Evolutionary conservation across 371 early-diverging fungal genomes (phyloP), one percentile per base, ranked within the genome.

Genomic region (Blyttiomyces sp.): DNA sequence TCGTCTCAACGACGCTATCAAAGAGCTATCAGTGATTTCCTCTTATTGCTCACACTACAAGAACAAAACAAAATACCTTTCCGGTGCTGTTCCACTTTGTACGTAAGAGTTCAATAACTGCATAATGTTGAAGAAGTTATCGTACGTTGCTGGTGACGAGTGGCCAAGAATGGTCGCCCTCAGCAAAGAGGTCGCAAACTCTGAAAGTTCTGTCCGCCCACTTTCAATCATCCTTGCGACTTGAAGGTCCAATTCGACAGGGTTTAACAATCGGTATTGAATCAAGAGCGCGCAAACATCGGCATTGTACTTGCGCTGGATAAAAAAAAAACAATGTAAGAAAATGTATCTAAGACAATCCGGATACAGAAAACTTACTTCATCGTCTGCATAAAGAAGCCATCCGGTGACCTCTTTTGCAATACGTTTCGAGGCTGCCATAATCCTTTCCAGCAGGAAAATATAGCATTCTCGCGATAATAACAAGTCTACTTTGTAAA

Each of bases 321-420:
- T 2, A 21, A 17, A 24, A 35, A 6, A 43, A 27, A 31, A 1
- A 56, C 0, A 30, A 49, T 11, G 21, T 57, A 35, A 6, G 54
- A 24, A 49, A 21, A 52, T 7, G 16, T 16, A 36, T 21, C 51
- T 16, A 42, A 36, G n/a, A n/a, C n/a, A n/a, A n/a, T n/a, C n/a
- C n/a, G n/a, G n/a, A 21, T 24, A 43, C 31, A 57, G 0, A 43
- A 34, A 9, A 44, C 61, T 21, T 43, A 77, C 78, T 63, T 94
- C 95, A 63, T 96, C 96, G 42, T 94, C 93, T 2, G 91, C 84
- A 73, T 90, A 94, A n/a, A 93, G 81, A 16, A 98, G 71, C 97
- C 96, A 97, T 24, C 84, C 79, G 2, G 82, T 86, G 35, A 97
- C 89, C 70, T 95, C 92, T 43, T 86, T 84, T 24, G 82, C 85